These are phyloP conservation scores for Penicillium sp. DNA, from an alignment of 2,329 filamentous ascomycete species.

Conservation along the genomic window DNA sequence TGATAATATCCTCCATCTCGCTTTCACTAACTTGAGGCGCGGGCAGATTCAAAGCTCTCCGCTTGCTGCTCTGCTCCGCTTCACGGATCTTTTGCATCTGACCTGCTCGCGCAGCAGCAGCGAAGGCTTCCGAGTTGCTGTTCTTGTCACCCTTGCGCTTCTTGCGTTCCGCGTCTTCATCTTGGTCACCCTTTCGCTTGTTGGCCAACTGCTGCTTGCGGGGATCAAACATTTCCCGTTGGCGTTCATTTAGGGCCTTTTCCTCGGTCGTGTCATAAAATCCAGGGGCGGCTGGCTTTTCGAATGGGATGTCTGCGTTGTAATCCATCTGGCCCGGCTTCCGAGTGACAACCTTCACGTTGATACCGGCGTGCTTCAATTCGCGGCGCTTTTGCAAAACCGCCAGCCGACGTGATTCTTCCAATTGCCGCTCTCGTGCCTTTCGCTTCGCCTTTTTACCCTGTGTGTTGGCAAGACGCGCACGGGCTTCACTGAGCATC, in stretches of 20 bases:
- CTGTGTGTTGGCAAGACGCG: slow-evolving; percentile 93
- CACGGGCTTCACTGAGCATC: slow-evolving; percentile 96
- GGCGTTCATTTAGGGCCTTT: slow-evolving; percentile 69
- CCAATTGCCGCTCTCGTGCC: slow-evolving; percentile 88
- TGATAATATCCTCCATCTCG: slow-evolving; percentile 95
- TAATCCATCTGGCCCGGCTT: slow-evolving; percentile 99
- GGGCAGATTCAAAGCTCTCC: slow-evolving; percentile 74
- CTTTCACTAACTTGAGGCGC: slow-evolving; percentile 86
- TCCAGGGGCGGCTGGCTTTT: slow-evolving; percentile 79
- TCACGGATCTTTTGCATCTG: slow-evolving; percentile 93
- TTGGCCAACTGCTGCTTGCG: slow-evolving; percentile 83
- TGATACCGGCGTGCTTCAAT: slow-evolving; percentile 95
- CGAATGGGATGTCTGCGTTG: slow-evolving; percentile 97
- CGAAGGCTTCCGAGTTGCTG: slow-evolving; percentile 68
- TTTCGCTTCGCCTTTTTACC: slow-evolving; percentile 99
- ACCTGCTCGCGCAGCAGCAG: slow-evolving; percentile 85
- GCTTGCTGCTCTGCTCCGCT: slow-evolving; percentile 93
- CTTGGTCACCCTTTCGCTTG: slow-evolving; percentile 87
- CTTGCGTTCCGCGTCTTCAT: slow-evolving; percentile 75
- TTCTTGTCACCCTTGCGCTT: slow-evolving; percentile 84
- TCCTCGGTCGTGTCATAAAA: slow-evolving; percentile 94
- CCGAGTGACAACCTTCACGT: slow-evolving; percentile 85
- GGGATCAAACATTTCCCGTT: slow-evolving; percentile 82
- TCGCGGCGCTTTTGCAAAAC: slow-evolving; percentile 91
- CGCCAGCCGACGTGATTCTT: slow-evolving; percentile 85